Evolutionary conservation across 495 filamentous ascomycete genomes (phyloP).

Genomic region (Lineolata rhizophorae): DNA sequence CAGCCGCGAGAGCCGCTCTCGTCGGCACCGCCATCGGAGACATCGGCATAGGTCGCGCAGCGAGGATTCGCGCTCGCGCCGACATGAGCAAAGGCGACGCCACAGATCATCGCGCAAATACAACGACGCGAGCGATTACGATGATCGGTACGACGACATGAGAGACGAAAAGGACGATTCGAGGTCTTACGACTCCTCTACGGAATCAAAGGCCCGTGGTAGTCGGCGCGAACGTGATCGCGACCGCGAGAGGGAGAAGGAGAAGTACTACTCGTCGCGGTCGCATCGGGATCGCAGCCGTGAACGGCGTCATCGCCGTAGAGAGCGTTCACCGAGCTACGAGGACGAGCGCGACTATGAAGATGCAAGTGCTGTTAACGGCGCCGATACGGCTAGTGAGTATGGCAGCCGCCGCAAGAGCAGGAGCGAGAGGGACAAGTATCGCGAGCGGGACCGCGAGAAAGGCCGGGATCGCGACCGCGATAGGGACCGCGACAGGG

Average conservation of each 20-base stretch:
- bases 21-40: conserved; percentile 24
- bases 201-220: conserved; percentile 18
- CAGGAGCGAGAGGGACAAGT: conserved; percentile 4
- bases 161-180: conserved; percentile 2
- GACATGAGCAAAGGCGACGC: conserved; percentile 24
- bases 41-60: conserved; percentile 37
- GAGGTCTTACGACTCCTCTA: conserved; percentile 12
- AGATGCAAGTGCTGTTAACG: conserved; percentile 3
- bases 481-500: conserved; percentile 22
- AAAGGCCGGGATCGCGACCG: conserved; percentile 15
- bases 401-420: conserved; percentile 5
- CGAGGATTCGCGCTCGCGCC: conserved; percentile 25
- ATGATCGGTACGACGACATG: conserved; percentile 3
- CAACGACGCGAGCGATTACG: conserved; percentile 21
- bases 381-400: conserved; percentile 1
- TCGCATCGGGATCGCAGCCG: conserved; percentile 22
- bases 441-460: conserved; percentile 12
- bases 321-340: conserved; percentile 14
- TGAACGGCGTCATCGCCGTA: conserved; percentile 27
- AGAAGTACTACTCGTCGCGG: conserved; percentile 24
- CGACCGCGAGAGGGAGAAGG: conserved; percentile 19
- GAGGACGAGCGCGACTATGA: conserved; percentile 11
- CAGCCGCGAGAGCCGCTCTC: too few relatives aligned
- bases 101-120: conserved; percentile 25
- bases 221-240: too few relatives aligned